Percentiles rank a stretch among this genome's conserved stretches.
phyloP scores from a whole-genome alignment of 441 rosid genomes.

The Adansonia madagascariensis region DNA sequence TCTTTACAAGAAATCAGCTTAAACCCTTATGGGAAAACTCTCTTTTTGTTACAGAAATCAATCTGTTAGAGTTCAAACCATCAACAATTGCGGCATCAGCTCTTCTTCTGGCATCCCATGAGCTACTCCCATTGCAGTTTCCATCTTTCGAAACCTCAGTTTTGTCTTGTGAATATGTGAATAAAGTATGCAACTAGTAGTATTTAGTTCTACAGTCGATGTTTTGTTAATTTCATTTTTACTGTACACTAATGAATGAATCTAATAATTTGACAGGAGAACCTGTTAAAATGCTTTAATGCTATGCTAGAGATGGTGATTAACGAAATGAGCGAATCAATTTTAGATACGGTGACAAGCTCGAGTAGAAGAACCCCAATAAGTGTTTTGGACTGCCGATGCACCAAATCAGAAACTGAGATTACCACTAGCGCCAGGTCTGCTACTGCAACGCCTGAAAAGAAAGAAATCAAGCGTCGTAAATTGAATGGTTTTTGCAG shows the following conservation, averaged over 20 bases:
- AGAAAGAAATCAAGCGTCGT: constrained; percentile 34
- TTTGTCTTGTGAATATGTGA: constrained; percentile 37
- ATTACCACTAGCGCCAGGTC: constrained; percentile 6
- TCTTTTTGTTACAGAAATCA: constrained; percentile 40
- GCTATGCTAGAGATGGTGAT: constrained; percentile 49
- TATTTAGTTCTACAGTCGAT: neutral
- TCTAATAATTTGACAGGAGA: constrained; percentile 39
- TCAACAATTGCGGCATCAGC: constrained; percentile 66
- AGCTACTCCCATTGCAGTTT: constrained; percentile 53
- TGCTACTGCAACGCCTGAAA: constrained; percentile 22
- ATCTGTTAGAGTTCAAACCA: constrained; percentile 58
- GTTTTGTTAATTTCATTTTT: neutral
- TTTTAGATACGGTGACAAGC: constrained; percentile 38
- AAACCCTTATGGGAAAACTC: constrained; percentile 11
- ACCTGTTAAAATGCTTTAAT: constrained; percentile 39
- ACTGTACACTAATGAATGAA: neutral
- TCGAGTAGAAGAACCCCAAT: constrained; percentile 53
- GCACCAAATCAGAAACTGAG: constrained; percentile 42
- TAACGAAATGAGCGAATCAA: constrained; percentile 41
- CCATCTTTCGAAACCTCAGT: constrained; percentile 41
- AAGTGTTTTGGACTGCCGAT: constrained; percentile 46
- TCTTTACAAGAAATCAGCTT: neutral
- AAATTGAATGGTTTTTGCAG: constrained; percentile 30
- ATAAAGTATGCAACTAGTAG: constrained; percentile 38
- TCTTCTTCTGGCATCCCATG: constrained; percentile 51